Base-by-base conservation (phyloP, 495 filamentous ascomycete genomes). In the Podospora appendiculata region DNA sequence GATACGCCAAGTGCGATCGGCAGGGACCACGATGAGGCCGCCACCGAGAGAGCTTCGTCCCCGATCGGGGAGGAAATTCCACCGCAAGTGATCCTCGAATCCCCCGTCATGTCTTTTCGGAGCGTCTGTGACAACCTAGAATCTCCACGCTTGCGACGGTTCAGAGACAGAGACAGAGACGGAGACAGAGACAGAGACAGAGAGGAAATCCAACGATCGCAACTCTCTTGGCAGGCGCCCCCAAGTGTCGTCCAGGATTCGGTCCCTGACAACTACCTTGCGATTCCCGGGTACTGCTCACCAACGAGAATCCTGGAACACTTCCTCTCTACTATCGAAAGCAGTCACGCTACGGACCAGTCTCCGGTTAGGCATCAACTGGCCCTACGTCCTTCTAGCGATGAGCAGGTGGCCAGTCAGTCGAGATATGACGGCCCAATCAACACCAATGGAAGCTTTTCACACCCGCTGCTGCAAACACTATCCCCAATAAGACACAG, bases 241-340 rank as follows among this genome's bases (percentile, higher is more conserved):
- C 68, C 71, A 0, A 74, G 71, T 16, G 55, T 66, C 10, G 57
- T 77, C 6, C 58, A 68, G 12, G 73, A 77, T 45, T 77, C 73
- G 0, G 57, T 68, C 42, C 61, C 66, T 9, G 55, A 63, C 11
- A 70, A 66, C 34, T 52, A 61, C 46, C 40, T 54, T 3, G 52
- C 55, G 0, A 51, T 69, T 2, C 17, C 59, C 5, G 56, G 56
- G 12, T 65, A 65, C 35, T 66, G 63, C 34, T 70, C 72, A 0
- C 73, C 73, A 8, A 71, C 72, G 1, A 63, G 71, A 44, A 53
- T 73, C 3, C 41, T 77, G 45, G 71, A 73, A 38, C 62, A 71
- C 44, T 77, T 63, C 25, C 60, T 72, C 1, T 65, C 66, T 40
- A 38, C 45, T 0, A 52, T 66, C 11, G 63, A 69, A 33, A 64